Conservation (phyloP, 345 rosid genomes). For the Citropsis articulata region DNA sequence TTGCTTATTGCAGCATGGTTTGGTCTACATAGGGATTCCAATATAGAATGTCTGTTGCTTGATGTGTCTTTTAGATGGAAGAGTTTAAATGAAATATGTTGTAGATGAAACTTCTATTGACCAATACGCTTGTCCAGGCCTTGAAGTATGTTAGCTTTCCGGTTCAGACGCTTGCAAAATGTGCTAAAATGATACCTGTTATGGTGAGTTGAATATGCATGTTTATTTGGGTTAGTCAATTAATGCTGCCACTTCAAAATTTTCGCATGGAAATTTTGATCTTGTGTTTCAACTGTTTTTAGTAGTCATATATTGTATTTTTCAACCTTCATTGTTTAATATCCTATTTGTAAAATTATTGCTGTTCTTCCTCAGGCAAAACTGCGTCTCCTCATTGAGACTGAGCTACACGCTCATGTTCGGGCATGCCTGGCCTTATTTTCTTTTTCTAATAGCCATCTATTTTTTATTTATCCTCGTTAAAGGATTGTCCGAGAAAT, state of each 20-base stretch:
- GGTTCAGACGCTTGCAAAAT: conserved; percentile 89
- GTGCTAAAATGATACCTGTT: conserved; percentile 98
- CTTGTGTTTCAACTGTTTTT: conserved; percentile 1
- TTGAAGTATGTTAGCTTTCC: conserved; percentile 98
- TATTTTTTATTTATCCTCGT: not conserved
- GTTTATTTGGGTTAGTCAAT: not conserved
- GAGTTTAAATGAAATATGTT: not conserved
- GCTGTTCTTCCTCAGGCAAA: not conserved
- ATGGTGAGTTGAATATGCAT: conserved; percentile 53
- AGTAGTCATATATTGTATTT: not conserved
- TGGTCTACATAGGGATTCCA: not conserved
- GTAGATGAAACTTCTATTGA: conserved; percentile 12
- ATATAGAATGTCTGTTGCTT: not conserved
- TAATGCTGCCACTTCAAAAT: not conserved
- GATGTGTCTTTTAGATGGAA: not conserved
- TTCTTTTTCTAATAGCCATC: not conserved
- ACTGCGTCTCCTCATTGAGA: not conserved
- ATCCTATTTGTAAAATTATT: not conserved
- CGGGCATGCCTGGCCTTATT: not conserved
- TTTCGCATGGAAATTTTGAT: not conserved
- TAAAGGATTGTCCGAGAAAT: not conserved
- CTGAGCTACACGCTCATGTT: not conserved
- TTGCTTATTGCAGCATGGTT: not conserved
- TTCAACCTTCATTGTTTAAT: not conserved
- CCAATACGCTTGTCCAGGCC: conserved; percentile 51